These are phyloP conservation scores for Lyophyllum semitale DNA, from an alignment of 768 basidiomycete genomes.

Conservation along the genomic window DNA sequence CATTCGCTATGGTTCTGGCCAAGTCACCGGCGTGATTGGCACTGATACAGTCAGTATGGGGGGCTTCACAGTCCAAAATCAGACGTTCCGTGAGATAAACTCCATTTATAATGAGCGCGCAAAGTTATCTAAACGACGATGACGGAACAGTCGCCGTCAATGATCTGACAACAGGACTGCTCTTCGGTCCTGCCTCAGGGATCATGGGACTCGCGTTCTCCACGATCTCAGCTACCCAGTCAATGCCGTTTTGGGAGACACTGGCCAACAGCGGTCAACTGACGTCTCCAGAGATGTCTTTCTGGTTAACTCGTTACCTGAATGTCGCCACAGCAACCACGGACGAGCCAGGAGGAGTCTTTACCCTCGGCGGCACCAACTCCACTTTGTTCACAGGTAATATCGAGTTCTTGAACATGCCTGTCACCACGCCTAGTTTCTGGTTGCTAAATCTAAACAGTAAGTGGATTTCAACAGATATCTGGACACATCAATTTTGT, in stretches of 20 bases:
- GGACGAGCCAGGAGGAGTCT: slow-evolving; percentile 60
- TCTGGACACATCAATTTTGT: slow-evolving; percentile 1
- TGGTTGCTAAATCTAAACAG: slow-evolving; percentile 65
- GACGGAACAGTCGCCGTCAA: slow-evolving; percentile 57
- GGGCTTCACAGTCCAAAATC: slow-evolving; percentile 55
- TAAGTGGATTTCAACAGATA: too few relatives aligned
- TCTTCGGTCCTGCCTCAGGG: slow-evolving; percentile 57
- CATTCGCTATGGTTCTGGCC: slow-evolving; percentile 73
- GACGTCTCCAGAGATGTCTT: slow-evolving; percentile 55
- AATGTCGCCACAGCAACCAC: slow-evolving; percentile 27
- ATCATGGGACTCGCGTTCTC: slow-evolving; percentile 78
- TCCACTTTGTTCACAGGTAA: slow-evolving; percentile 63
- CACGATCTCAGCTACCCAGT: slow-evolving; percentile 53
- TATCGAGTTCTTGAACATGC: slow-evolving; percentile 67
- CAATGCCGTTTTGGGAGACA: slow-evolving; percentile 69
- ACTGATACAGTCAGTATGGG: slow-evolving; percentile 68
- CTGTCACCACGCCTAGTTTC: slow-evolving; percentile 42
- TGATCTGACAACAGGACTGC: slow-evolving; percentile 43
- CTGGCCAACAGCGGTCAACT: slow-evolving; percentile 45
- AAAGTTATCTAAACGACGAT: not conserved
- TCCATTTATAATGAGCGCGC: not conserved
- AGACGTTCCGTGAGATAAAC: slow-evolving; percentile 52
- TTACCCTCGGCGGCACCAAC: slow-evolving; percentile 74
- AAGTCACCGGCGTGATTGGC: slow-evolving; percentile 54
- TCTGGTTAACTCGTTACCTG: slow-evolving; percentile 61